These are phyloP conservation scores for Claviceps maximensis DNA, from an alignment of 2,329 filamentous ascomycete species.

Conservation along the genomic window DNA sequence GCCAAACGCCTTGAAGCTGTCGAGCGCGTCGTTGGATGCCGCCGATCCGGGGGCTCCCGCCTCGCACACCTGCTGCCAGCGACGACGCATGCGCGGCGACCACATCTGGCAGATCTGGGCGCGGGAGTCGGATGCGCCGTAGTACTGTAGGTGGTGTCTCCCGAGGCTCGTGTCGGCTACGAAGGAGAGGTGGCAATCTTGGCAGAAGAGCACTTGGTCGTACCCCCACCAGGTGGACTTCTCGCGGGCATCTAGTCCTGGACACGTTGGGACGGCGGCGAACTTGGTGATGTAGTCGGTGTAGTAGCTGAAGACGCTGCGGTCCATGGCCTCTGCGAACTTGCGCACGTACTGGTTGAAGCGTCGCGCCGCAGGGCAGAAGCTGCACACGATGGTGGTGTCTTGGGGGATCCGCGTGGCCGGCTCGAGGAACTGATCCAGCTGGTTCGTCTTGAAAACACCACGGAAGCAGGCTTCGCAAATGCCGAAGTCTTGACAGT, in stretches of 20 bases:
- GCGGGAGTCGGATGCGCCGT: constrained; percentile 12
- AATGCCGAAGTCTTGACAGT: constrained; percentile 12
- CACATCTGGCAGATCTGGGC: constrained; percentile 23
- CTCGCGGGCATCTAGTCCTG: constrained; percentile 13
- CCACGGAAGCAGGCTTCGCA: constrained; percentile 23
- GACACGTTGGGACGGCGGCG: constrained; percentile 15
- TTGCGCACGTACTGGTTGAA: constrained; percentile 14
- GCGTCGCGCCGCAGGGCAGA: constrained; percentile 14
- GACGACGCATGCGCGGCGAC: constrained; percentile 24
- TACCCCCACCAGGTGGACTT: constrained; percentile 23
- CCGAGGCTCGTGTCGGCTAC: constrained; percentile 16
- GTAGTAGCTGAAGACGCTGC: constrained; percentile 19
- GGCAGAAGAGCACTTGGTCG: constrained; percentile 18
- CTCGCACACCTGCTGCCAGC: constrained; percentile 18
- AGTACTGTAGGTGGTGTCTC: constrained; percentile 12
- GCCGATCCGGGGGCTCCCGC: constrained; percentile 14
- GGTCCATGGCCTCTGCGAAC: constrained; percentile 18
- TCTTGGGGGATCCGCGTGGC: constrained; percentile 8
- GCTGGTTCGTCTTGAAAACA: constrained; percentile 13
- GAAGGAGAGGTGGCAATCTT: constrained; percentile 21
- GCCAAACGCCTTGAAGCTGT: constrained; percentile 16
- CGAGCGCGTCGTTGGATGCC: constrained; percentile 13
- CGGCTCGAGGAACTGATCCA: constrained; percentile 17
- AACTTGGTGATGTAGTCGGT: constrained; percentile 17
- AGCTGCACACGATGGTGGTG: constrained; percentile 17